phyloP scores from a whole-genome alignment of 2,329 filamentous ascomycete genomes.

The Penicillium griseofulvum region DNA sequence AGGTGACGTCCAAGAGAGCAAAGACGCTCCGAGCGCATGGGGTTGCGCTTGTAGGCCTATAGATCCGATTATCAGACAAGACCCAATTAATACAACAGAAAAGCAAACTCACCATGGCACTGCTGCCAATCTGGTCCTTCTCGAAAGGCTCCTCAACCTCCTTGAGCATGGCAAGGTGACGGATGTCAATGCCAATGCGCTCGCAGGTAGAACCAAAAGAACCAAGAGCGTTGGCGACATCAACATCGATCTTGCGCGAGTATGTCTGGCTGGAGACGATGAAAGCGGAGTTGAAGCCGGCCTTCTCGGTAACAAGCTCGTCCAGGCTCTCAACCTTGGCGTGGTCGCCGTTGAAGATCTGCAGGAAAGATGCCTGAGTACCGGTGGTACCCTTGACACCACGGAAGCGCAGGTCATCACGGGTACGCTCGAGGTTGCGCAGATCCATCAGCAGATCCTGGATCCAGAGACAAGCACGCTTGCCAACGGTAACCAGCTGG shows the following conservation, averaged over 20 bases:
- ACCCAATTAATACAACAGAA: background rate
- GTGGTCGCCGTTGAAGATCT: conserved; percentile 63
- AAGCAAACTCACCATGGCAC: conserved; percentile 50
- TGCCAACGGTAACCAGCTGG: conserved; percentile 64
- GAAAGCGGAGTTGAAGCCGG: conserved; percentile 61
- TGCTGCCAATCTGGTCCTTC: conserved; percentile 71
- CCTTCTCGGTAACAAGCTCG: conserved; percentile 62
- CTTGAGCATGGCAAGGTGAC: conserved; percentile 72
- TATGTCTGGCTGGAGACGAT: conserved; percentile 71
- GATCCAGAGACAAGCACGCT: conserved; percentile 68
- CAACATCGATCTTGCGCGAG: conserved; percentile 77
- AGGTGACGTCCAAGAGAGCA: conserved; percentile 59
- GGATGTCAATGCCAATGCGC: conserved; percentile 71
- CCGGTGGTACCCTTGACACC: conserved; percentile 72
- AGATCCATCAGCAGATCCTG: conserved; percentile 76
- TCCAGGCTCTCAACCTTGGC: conserved; percentile 62
- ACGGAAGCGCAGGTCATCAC: conserved; percentile 69
- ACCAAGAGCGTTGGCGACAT: conserved; percentile 75
- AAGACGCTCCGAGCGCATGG: conserved; percentile 58
- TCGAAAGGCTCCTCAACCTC: conserved; percentile 85
- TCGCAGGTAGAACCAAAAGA: conserved; percentile 77
- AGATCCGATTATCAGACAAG: conserved; percentile 49
- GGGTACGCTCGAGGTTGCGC: conserved; percentile 66
- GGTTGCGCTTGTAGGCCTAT: conserved; percentile 63
- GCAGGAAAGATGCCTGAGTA: conserved; percentile 74